Evolutionary conservation across 495 filamentous ascomycete species (phyloP).

Genomic region (Astrothelium subdiscretum): DNA sequence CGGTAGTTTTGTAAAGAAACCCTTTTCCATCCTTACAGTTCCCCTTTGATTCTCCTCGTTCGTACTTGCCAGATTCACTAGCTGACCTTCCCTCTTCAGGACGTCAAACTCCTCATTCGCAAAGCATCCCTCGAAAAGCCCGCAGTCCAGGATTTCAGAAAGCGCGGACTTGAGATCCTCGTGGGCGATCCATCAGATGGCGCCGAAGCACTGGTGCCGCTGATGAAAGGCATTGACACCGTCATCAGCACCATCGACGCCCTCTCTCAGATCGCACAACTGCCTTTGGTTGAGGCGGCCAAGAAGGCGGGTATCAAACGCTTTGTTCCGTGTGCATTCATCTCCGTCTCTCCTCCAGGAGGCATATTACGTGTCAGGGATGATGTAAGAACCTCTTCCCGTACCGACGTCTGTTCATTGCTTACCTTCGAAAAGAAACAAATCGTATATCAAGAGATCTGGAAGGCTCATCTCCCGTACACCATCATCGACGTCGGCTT

Average conservation of each 20-base stretch:
- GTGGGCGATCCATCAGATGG: background rate
- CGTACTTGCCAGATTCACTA: background rate
- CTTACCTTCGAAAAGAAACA: conserved; percentile 36
- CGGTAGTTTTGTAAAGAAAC: background rate
- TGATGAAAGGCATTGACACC: conserved; percentile 34
- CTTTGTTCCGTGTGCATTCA: conserved; percentile 47
- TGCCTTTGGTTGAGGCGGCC: conserved; percentile 42
- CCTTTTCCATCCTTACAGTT: background rate
- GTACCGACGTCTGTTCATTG: conserved; percentile 4
- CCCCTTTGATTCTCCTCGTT: background rate
- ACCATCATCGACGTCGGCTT: conserved; percentile 52
- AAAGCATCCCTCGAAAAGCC: conserved; percentile 7
- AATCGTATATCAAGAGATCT: conserved; percentile 43
- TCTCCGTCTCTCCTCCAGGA: conserved; percentile 34
- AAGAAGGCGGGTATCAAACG: conserved; percentile 44
- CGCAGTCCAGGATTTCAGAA: conserved; percentile 1
- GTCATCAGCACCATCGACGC: conserved; percentile 43
- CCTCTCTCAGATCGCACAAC: conserved; percentile 37
- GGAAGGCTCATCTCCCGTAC: conserved; percentile 41
- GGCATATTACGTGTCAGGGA: conserved; percentile 15
- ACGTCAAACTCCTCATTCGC: conserved; percentile 2
- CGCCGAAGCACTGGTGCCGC: background rate
- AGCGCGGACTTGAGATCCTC: conserved; percentile 7
- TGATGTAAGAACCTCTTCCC: conserved; percentile 32
- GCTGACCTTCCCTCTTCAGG: background rate